These are phyloP conservation scores for Penicilliopsis zonata DNA, from an alignment of 495 filamentous ascomycete species.

Conservation along the genomic window DNA sequence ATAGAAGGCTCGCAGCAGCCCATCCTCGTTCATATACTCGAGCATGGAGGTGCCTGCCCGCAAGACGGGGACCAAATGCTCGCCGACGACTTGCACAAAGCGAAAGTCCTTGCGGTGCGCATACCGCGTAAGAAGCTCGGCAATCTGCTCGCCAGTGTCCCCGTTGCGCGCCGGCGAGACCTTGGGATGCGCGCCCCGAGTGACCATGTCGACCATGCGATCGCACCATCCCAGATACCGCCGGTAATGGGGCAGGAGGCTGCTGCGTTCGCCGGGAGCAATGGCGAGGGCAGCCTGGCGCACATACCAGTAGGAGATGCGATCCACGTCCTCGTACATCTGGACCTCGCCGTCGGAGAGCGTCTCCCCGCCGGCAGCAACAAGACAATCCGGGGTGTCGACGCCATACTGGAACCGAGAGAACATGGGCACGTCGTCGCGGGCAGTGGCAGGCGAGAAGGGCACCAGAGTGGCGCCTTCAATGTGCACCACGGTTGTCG, in stretches of 20 bases:
- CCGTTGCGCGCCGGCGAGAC: background rate
- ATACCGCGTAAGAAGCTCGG: background rate
- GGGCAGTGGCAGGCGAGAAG: background rate
- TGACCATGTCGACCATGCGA: background rate
- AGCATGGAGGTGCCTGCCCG: conserved; percentile 22
- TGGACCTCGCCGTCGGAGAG: background rate
- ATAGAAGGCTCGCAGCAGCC: conserved; percentile 18
- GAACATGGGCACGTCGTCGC: background rate
- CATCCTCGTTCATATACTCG: conserved; percentile 25
- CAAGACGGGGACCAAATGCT: conserved; percentile 23
- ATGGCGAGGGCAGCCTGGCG: background rate
- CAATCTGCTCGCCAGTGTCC: background rate
- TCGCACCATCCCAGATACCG: background rate
- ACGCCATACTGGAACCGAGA: background rate
- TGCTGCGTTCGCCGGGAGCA: background rate
- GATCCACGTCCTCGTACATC: background rate
- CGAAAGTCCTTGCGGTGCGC: background rate
- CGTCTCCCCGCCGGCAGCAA: background rate
- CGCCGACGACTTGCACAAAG: conserved; percentile 12
- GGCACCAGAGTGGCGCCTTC: conserved; percentile 1
- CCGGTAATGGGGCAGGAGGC: background rate
- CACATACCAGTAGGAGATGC: background rate
- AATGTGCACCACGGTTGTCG: conserved; percentile 3
- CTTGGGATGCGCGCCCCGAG: background rate
- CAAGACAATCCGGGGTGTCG: background rate